Evolutionary conservation across 31 red algal genomes (phyloP).

Genomic region (Endocladia muricata): DNA sequence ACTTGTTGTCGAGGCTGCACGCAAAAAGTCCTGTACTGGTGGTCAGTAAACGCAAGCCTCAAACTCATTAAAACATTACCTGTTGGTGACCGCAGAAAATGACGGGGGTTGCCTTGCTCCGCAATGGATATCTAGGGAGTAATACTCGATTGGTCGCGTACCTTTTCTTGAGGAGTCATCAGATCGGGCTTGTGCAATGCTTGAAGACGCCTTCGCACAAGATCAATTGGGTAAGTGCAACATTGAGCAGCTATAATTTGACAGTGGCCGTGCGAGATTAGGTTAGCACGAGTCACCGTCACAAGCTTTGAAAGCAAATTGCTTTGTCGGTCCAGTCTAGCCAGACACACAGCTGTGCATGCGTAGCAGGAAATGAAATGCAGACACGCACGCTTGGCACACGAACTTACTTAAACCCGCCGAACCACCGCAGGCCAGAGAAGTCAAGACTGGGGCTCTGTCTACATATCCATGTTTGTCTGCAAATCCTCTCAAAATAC

Average conservation of each 20-base stretch:
- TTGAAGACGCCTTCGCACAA: constrained; percentile 76
- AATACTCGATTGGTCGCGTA: too few species aligned
- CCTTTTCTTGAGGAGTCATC: constrained; percentile 67
- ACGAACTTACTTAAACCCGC: constrained; percentile 75
- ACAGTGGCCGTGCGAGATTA: neutral
- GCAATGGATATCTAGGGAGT: too few species aligned
- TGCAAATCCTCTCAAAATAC: constrained; percentile 43
- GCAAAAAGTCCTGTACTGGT: constrained; percentile 12
- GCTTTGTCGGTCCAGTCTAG: too few species aligned
- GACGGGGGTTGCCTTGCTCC: too few species aligned
- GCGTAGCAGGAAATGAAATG: neutral
- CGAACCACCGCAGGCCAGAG: constrained; percentile 69
- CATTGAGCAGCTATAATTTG: constrained; percentile 51
- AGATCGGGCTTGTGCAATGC: constrained; percentile 63
- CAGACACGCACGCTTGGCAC: neutral
- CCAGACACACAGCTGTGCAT: neutral
- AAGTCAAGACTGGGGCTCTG: constrained; percentile 38
- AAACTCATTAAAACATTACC: too few species aligned
- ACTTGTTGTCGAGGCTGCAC: constrained; percentile 15
- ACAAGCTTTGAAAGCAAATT: neutral
- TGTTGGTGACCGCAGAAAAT: too few species aligned
- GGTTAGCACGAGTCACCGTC: neutral
- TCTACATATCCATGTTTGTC: constrained; percentile 31
- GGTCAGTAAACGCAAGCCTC: neutral
- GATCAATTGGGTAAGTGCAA: constrained; percentile 85